Evolutionary conservation across 495 filamentous ascomycete genomes (phyloP).

Genomic region (Xylona heveae): DNA sequence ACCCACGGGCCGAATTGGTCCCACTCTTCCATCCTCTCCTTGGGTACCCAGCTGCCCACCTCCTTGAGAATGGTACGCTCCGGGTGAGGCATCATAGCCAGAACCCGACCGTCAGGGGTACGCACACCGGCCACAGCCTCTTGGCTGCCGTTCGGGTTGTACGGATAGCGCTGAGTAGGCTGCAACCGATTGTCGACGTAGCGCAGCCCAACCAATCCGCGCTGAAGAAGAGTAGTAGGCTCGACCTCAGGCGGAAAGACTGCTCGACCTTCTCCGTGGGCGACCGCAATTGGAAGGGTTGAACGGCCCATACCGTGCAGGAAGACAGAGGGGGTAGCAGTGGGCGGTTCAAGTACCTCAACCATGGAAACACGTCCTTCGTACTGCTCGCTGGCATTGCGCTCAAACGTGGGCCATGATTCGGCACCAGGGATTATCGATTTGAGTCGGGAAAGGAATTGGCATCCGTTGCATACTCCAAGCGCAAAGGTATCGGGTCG

Average conservation of each 20-base stretch:
- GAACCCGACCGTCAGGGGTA: constrained; percentile 59
- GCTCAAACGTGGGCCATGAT: constrained; percentile 72
- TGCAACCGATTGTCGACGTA: constrained; percentile 65
- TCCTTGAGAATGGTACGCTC: constrained; percentile 78
- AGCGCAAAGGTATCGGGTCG: constrained; percentile 78
- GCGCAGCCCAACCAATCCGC: constrained; percentile 45
- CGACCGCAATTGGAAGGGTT: constrained; percentile 66
- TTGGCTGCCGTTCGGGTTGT: constrained; percentile 84
- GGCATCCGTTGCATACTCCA: constrained; percentile 94
- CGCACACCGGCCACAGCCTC: constrained; percentile 69
- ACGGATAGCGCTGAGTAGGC: constrained; percentile 68
- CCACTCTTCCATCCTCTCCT: constrained; percentile 42
- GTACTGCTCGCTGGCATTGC: constrained; percentile 77
- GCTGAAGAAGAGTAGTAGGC: constrained; percentile 29
- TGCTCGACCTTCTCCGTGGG: constrained; percentile 84
- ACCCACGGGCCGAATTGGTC: constrained; percentile 80
- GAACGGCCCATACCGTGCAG: constrained; percentile 78
- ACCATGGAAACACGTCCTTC: constrained; percentile 85
- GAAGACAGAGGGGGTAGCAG: constrained; percentile 50
- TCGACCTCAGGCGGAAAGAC: constrained; percentile 33
- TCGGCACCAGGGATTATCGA: constrained; percentile 69
- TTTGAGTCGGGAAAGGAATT: constrained; percentile 74
- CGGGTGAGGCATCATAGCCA: constrained; percentile 93
- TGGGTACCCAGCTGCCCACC: constrained; percentile 55
- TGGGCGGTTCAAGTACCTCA: constrained; percentile 40